Evolutionary conservation across 2,329 filamentous ascomycete species (phyloP), one percentile per base, ranked within the genome.

Genomic region (Aspergillus awamori): DNA sequence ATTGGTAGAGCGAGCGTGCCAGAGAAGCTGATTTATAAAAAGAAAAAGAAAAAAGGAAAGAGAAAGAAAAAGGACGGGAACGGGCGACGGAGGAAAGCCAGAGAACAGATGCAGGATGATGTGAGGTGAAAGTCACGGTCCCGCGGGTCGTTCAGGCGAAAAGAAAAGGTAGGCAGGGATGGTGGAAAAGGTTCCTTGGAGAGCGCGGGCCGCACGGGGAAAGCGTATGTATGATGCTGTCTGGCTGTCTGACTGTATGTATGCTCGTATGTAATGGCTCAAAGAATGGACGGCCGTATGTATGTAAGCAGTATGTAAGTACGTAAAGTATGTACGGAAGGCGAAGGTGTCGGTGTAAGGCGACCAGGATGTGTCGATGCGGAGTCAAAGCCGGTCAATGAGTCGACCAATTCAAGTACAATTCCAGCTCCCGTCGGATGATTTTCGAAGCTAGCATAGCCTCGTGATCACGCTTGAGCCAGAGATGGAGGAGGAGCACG

Each of bases 401-500:
- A 60, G 58, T 60, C 63, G 65, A 63, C 62, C 67, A 65, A 70
- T 67, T 71, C 67, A 71, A 63, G 68, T 63, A 60, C 57, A 64
- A 57, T 63, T 63, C 63, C 65, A 67, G 68, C 58, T 67, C 57
- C 69, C 63, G 70, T 67, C 70, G 70, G 70, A 69, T 71, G 70
- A 72, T 72, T 63, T 69, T 67, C 70, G 68, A 67, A 66, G 65
- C 70, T 70, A 72, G 68, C 69, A 72, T 71, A 72, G 67, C 69
- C 69, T 71, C 68, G 68, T 69, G 68, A 66, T 65, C 67, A 69
- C 64, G 60, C 60, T 65, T 63, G 11, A 64, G 58, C 65, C 61
- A 60, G 63, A 60, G 39, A 45, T 22, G 20, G 20, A 11, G 63
- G 57, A 61, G 57, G 55, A 61, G 24, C 28, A 60, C 41, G 33